Evolutionary conservation across 2,329 filamentous ascomycete genomes (phyloP).

Genomic region (Sporothrix mexicana): DNA sequence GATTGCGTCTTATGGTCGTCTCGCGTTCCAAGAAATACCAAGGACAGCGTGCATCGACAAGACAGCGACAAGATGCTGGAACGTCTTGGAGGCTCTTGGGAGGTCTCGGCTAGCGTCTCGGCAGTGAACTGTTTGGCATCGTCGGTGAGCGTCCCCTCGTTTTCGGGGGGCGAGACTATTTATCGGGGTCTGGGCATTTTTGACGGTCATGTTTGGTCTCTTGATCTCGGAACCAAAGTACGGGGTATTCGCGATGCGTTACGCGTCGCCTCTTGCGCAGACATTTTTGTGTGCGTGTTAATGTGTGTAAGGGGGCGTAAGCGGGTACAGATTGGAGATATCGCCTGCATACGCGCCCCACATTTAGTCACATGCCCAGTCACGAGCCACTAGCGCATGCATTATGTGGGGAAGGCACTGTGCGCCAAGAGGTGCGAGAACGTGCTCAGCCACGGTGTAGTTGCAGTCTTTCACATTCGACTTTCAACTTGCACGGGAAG

Average conservation of each 20-base stretch:
- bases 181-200: too few relatives aligned
- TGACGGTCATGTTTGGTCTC: too few relatives aligned
- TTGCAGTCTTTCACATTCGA: background rate
- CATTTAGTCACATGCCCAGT: slow-evolving; percentile 18
- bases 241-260: too few relatives aligned
- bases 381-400: slow-evolving; percentile 10
- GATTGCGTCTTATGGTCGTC: background rate
- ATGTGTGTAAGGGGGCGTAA: background rate
- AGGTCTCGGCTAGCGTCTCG: slow-evolving; percentile 27
- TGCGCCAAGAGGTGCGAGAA: slow-evolving; percentile 16
- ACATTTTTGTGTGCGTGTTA: background rate
- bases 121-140: slow-evolving; percentile 8
- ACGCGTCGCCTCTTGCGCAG: too few relatives aligned
- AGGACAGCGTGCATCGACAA: slow-evolving; percentile 24
- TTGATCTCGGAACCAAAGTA: too few relatives aligned
- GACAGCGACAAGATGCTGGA: slow-evolving; percentile 8
- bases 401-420: background rate
- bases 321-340: background rate
- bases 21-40: slow-evolving; percentile 25
- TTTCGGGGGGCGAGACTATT: background rate
- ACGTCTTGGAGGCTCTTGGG: slow-evolving; percentile 22
- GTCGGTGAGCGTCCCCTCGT: slow-evolving; percentile 9
- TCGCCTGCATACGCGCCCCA: background rate
- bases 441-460: slow-evolving; percentile 9
- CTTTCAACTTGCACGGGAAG: background rate